Evolutionary conservation across 306 rosid genomes (phyloP), one percentile per base, ranked within the genome.

Genomic region (Cicer bijugum): DNA sequence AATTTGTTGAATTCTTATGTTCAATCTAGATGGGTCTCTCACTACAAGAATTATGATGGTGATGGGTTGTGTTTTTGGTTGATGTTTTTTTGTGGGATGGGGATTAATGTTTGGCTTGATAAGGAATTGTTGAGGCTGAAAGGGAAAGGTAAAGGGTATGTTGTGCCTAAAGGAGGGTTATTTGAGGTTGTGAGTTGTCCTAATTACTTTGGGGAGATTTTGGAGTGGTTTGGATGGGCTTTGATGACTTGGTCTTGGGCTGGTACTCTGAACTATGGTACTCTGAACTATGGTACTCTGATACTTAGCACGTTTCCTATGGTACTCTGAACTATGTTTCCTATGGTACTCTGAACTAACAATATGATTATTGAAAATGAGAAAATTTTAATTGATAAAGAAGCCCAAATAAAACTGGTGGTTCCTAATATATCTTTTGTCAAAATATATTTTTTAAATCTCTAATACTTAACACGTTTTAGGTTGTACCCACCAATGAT

Each of bases 161-260:
- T 76, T 59, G 72, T 95, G 59, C 96, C 97, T 0, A 84, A 10
- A 37, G 97, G 96, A 42, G 89, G 97, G 52, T 74, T 81, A 64
- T 94, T 94, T 74, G 93, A 90, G 70, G 1, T 85, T 14, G 96
- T 89, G 8, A 88, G 91, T 19, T 91, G 93, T 64, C 96, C 99
- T 1, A 95, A 91, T 60, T 95, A 91, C 69, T 75, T 79, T 35
- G 96, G 97, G 51, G 97, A 91, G 84, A 82, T 87, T 6, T 56
- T 90, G 71, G 97, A 91, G 88, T 91, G 99, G 97, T 6, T 90
- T 9, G 17, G 17, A 0, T 95, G 97, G 97, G 81, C 88, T 1
- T 68, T 88, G 69, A 91, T 89, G 96, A 90, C 88, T 4, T 92
- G 93, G 85, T 83, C 95, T 0, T 88, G 88, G 90, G 90, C 44